These are phyloP conservation scores for Ophiosphaerella korrae DNA, from an alignment of 2,329 filamentous ascomycete genomes.

Conservation along the genomic window DNA sequence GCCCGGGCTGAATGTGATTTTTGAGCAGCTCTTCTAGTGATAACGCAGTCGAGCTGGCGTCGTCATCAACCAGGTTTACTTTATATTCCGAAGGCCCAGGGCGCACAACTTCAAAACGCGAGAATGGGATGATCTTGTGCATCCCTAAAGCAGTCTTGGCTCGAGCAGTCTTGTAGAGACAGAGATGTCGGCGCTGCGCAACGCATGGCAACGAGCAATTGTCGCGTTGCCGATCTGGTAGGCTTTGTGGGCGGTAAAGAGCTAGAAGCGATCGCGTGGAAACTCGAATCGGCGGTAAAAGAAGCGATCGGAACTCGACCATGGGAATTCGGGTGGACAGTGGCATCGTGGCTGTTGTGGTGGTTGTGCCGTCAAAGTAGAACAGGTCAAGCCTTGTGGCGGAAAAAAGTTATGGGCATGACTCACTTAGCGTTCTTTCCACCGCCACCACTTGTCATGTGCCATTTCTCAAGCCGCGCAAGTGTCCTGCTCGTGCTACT, in stretches of 20 bases:
- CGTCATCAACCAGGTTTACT: constrained; percentile 22
- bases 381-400: too few relatives aligned
- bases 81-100: constrained; percentile 16
- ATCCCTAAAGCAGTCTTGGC: constrained; percentile 28
- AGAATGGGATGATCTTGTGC: constrained; percentile 33
- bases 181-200: constrained; percentile 26
- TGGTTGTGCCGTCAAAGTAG: too few relatives aligned
- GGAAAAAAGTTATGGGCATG: too few relatives aligned
- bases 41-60: constrained; percentile 12
- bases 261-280: constrained; percentile 16
- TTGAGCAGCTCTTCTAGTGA: constrained; percentile 26
- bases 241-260: constrained; percentile 19
- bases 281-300: constrained; percentile 22
- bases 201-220: constrained; percentile 18
- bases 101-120: constrained; percentile 10
- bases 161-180: constrained; percentile 36
- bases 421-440: too few relatives aligned
- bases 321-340: constrained; percentile 11
- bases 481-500: too few relatives aligned
- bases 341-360: constrained; percentile 13
- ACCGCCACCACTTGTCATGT: too few relatives aligned
- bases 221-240: background rate
- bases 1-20: constrained; percentile 23
- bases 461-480: too few relatives aligned
- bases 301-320: constrained; percentile 26